Evolutionary conservation across 345 rosid genomes (phyloP).

Genomic region (Sisymbrium irio): DNA sequence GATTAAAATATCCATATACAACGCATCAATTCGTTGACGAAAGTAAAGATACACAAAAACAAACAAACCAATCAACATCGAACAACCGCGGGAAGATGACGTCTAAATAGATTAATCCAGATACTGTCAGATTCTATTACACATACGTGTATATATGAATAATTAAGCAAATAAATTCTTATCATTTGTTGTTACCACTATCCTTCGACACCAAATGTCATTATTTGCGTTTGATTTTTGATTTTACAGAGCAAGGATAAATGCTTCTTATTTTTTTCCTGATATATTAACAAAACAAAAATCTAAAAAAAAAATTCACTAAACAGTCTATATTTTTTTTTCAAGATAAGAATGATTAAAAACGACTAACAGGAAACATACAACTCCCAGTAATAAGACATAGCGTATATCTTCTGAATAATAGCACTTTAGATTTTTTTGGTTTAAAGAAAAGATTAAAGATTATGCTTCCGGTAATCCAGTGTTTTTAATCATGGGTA

Average conservation of each 20-base stretch:
- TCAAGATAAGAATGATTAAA: too few species aligned
- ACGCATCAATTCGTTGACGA: constrained; percentile 7
- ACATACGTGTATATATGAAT: constrained; percentile 17
- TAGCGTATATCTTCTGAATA: too few species aligned
- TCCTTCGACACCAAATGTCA: constrained; percentile 5
- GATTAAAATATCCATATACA: background rate
- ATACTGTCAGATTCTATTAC: constrained; percentile 9
- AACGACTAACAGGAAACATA: too few species aligned
- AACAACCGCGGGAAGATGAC: constrained; percentile 20
- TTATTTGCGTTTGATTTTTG: background rate
- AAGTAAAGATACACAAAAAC: background rate
- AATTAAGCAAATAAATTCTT: constrained; percentile 14
- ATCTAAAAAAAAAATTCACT: background rate
- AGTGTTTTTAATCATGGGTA: too few species aligned
- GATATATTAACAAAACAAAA: background rate
- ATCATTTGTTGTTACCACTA: background rate
- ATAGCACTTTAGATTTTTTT: too few species aligned
- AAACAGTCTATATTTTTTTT: too few species aligned
- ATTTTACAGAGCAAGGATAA: background rate
- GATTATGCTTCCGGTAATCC: too few species aligned
- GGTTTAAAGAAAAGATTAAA: too few species aligned
- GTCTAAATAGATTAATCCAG: constrained; percentile 4
- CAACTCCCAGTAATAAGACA: too few species aligned
- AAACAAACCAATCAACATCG: constrained; percentile 23
- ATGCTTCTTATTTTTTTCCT: background rate